Conservation (phyloP, 2,329 filamentous ascomycete genomes). For the Aureobasidium melanogenum region DNA sequence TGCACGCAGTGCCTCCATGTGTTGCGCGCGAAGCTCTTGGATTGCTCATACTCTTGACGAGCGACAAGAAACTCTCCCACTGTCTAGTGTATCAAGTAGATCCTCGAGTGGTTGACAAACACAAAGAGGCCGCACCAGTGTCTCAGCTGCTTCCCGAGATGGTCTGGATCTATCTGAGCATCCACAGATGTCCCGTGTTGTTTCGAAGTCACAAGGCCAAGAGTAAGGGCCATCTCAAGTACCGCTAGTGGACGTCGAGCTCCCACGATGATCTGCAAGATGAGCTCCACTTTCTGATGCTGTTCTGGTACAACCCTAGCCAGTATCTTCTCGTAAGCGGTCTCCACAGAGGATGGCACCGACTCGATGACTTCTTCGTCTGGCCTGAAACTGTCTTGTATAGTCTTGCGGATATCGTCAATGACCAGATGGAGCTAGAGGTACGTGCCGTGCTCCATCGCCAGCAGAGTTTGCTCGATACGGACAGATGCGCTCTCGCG, state of each 20-base stretch:
- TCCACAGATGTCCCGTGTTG: background rate
- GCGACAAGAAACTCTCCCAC: slow-evolving; percentile 22
- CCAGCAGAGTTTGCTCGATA: background rate
- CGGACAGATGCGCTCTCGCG: background rate
- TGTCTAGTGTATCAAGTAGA: slow-evolving; percentile 25
- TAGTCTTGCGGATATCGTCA: background rate
- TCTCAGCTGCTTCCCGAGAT: slow-evolving; percentile 12
- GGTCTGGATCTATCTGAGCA: background rate
- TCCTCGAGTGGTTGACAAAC: slow-evolving; percentile 16
- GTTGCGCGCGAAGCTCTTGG: background rate
- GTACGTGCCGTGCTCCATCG: background rate
- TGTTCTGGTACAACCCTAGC: background rate
- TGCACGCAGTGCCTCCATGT: background rate
- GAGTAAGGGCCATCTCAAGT: background rate
- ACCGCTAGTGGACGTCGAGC: background rate
- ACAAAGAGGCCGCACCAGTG: slow-evolving; percentile 22
- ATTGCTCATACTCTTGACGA: background rate
- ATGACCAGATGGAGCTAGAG: background rate
- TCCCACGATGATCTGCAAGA: background rate
- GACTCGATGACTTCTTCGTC: background rate
- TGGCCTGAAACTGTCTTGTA: background rate
- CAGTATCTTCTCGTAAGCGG: background rate
- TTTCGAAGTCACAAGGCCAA: background rate
- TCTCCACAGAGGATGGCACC: background rate
- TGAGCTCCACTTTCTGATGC: background rate